Evolutionary conservation across 2,329 filamentous ascomycete genomes (phyloP), one percentile per base, ranked within the genome.

Genomic region (Trichocomaceae sp.): DNA sequence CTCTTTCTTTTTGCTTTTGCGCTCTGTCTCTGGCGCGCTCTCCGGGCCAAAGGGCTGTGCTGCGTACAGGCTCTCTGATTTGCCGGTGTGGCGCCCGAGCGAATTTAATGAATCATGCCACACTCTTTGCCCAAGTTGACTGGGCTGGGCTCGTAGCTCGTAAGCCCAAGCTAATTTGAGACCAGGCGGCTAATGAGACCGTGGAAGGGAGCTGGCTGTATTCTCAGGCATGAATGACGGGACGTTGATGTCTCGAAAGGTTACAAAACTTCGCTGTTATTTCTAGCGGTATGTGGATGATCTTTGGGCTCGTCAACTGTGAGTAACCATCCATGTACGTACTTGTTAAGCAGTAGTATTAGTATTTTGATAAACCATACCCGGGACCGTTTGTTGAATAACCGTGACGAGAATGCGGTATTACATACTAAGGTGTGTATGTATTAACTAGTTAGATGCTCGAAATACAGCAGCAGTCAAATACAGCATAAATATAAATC

Each of bases 361-460:
- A 35, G 31, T 35, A 35, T 35, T 35, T 35, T 13, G 10, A 35
- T 35, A 35, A 35, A 35, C 31, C 31, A 15, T 44, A 51, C 49
- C 39, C 26, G 44, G 35, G 54, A 47, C 23, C 54, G 48, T 56
- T 42, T 31, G 35, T 31, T 41, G 44, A 48, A 52, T 48, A 52
- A 52, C 54, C 23, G 54, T 49, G 39, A 56, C 50, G 35, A 45
- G 50, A 52, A 49, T 52, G 31, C 35, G 33, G 54, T 56, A 56
- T 35, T 54, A 49, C 54, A 47, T 47, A 53, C 44, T 45, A 46
- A 52, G 35, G 2, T 22, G 41, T 35, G 31, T 52, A 45, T 41
- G 49, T 52, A 56, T 52, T 15, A 56, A 39, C 49, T 56, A 56
- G 54, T 52, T 56, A n/a, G 19, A 51, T 44, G 19, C 46, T 41